A percentile compares a stretch with the other conserved stretches of the same genome.
phyloP scores from a whole-genome alignment of 2,329 filamentous ascomycete species.

The Phialemoniopsis sp. region DNA sequence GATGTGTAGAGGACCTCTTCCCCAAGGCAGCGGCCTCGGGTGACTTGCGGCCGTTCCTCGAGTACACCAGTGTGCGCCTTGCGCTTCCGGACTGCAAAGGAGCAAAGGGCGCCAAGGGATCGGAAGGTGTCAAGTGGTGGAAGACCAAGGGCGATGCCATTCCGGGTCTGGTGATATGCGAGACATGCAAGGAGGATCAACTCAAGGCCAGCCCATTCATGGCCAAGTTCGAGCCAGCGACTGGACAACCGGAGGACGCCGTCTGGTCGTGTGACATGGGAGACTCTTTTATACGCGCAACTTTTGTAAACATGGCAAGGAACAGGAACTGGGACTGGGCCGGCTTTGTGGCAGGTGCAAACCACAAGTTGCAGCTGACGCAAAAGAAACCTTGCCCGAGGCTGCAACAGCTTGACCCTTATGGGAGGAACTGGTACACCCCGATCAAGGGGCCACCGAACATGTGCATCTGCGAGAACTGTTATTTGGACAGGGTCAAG shows the following conservation, averaged over 20 bases:
- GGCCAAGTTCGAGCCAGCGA: conserved; percentile 16
- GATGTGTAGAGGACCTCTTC: conserved; percentile 27
- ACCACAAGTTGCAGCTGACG: conserved; percentile 18
- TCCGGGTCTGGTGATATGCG: conserved; percentile 26
- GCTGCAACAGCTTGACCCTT: conserved; percentile 8
- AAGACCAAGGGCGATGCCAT: conserved; percentile 19
- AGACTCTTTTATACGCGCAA: conserved; percentile 20
- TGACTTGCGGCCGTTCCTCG: conserved; percentile 15
- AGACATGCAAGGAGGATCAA: conserved; percentile 30
- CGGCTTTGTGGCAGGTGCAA: conserved; percentile 23
- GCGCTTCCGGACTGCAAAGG: conserved; percentile 23
- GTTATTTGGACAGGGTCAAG: conserved; percentile 29
- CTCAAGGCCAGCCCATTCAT: conserved; percentile 22
- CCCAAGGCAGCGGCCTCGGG: conserved; percentile 20
- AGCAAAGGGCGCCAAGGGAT: conserved; percentile 7
- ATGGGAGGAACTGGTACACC: conserved; percentile 25
- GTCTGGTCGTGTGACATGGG: conserved; percentile 30
- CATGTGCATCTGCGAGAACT: conserved; percentile 27
- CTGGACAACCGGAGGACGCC: conserved; percentile 16
- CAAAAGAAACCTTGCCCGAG: conserved; percentile 22
- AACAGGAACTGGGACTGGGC: conserved; percentile 23
- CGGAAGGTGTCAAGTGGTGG: conserved; percentile 25
- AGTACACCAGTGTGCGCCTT: conserved; percentile 21
- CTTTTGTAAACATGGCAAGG: conserved; percentile 18
- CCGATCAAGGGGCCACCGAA: conserved; percentile 15